A percentile compares a stretch with the other conserved stretches of the same genome.
Conservation (phyloP, 2,329 filamentous ascomycete genomes). For the Aspergillus sp. region DNA sequence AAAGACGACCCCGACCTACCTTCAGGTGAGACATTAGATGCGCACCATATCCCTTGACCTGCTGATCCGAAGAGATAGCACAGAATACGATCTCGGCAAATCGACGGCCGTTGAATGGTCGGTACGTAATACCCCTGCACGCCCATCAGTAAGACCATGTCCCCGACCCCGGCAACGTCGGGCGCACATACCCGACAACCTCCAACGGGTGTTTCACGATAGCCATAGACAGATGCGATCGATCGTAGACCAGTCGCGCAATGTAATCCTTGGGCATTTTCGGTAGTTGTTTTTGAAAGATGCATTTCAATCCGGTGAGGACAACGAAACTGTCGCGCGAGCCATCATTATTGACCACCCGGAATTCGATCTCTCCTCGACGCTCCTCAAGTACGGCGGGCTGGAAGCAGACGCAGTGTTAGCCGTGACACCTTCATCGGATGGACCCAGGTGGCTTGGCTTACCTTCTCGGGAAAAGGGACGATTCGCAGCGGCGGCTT, state of each 20-base stretch:
- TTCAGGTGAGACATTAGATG: conserved; percentile 98
- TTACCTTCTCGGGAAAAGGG: conserved; percentile 84
- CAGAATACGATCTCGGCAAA: conserved; percentile 99
- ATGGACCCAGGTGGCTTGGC: conserved; percentile 13
- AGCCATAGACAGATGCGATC: conserved; percentile 92
- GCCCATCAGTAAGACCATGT: conserved; percentile 15
- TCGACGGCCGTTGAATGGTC: conserved; percentile 84
- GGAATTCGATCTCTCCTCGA: conserved; percentile 91
- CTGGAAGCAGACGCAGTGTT: conserved; percentile 40
- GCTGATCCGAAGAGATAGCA: conserved; percentile 94
- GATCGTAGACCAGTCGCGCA: conserved; percentile 92
- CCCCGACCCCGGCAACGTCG: background rate
- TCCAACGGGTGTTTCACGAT: conserved; percentile 96
- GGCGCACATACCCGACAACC: conserved; percentile 64
- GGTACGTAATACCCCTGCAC: conserved; percentile 85
- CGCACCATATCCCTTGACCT: conserved; percentile 97
- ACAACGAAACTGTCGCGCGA: conserved; percentile 87
- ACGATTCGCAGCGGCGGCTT: conserved; percentile 64
- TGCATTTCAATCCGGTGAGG: conserved; percentile 91
- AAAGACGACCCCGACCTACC: conserved; percentile 37
- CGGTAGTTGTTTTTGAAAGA: conserved; percentile 96
- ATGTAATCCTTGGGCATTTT: conserved; percentile 99
- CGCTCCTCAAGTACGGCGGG: conserved; percentile 92
- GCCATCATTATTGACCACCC: conserved; percentile 96
- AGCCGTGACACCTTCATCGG: conserved; percentile 18